Conservation (phyloP, 257 asterid genomes). For the Nicotiana knightiana region DNA sequence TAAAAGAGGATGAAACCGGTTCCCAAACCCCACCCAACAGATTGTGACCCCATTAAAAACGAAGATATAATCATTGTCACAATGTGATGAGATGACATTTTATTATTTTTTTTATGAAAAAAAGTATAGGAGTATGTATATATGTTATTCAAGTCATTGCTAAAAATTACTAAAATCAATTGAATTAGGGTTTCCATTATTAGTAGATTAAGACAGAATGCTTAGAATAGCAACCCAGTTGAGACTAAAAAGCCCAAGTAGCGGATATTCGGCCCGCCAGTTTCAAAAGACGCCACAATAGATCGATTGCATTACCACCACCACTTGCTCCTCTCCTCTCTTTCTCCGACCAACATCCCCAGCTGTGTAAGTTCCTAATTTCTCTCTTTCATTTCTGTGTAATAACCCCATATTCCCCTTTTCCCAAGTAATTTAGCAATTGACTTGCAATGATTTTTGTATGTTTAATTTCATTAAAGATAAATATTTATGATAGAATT, state of each 20-base stretch:
- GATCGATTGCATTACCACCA: neutral
- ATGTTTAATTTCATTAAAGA: too few species aligned
- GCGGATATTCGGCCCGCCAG: neutral
- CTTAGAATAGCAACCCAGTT: neutral
- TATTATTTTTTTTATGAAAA: neutral
- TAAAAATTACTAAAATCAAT: neutral
- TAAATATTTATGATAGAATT: neutral
- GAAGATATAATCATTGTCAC: neutral
- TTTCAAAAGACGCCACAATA: too few species aligned
- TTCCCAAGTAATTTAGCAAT: too few species aligned
- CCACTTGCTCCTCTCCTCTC: neutral
- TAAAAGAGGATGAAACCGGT: neutral
- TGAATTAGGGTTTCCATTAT: neutral
- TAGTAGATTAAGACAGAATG: neutral
- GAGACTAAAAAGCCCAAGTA: neutral
- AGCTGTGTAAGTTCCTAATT: neutral
- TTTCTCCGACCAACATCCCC: neutral
- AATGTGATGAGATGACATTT: neutral
- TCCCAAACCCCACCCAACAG: constrained; percentile 1
- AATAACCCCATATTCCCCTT: neutral
- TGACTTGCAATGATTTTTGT: too few species aligned
- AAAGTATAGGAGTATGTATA: neutral
- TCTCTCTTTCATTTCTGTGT: neutral
- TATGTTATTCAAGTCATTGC: neutral
- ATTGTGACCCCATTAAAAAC: neutral